Evolutionary conservation across 2,329 filamentous ascomycete species (phyloP), one percentile per base, ranked within the genome.

Genomic region (Arthrobotrys entomopaga): DNA sequence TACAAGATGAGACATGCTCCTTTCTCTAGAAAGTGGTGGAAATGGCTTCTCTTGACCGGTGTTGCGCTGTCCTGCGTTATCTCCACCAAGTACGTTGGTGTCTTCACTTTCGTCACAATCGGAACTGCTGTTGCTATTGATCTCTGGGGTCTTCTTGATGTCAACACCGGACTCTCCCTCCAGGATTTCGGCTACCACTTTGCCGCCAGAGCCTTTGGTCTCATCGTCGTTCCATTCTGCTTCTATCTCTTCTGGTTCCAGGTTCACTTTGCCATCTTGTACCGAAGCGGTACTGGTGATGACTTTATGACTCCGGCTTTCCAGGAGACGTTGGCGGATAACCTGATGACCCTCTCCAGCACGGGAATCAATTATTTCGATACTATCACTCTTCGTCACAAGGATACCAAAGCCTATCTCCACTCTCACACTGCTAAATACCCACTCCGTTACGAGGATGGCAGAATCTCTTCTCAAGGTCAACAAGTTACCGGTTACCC

Each of bases 231-330:
- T 78, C 95, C 95, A 13, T 97, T 99, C 85, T 85, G 98, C 80
- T 96, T 99, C 83, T 99, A 99, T 83, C 87, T 99, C 53, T 98
- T 99, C 86, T 99, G 95, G 95, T 99, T 99, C 89, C 95, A 99
- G 86, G 93, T 99, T 29, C 95, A 99, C 84, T 99, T 99, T 82
- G 86, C 92, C 50, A 92, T 99, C 79, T 86, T 99, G 76, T 90
- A 84, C 77, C 87, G 90, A 73, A 98, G 95, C 60, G 95, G 95
- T 40, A 94, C 95, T 50, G 95, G 95, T 63, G 95, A 99, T 80
- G 94, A 98, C 80, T 99, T 99, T 84, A 99, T 99, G 95, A 93
- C 91, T 2, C 95, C 95, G 0, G 92, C 95, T 80, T 99, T 99
- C 84, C 95, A 99, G 84, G 93, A 97, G 84, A 98, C 95, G 1